These are phyloP conservation scores for Papiliotrema flavescens DNA, from an alignment of 1,284 basidiomycete species.

Conservation along the genomic window DNA sequence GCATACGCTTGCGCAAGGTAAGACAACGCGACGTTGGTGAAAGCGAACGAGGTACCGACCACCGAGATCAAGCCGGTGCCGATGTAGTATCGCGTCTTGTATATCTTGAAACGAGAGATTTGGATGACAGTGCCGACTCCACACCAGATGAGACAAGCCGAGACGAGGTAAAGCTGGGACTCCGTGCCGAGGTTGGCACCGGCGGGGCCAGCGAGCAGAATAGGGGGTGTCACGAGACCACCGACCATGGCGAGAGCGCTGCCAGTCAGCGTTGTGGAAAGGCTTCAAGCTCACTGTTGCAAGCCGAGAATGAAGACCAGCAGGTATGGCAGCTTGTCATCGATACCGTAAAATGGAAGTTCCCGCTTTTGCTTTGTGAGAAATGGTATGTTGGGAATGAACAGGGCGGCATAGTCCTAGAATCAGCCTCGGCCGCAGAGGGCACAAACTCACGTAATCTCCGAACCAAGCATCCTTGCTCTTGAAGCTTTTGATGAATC, in stretches of 20 bases:
- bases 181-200: conserved; percentile 28
- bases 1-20: conserved; percentile 10
- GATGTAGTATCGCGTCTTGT: conserved; percentile 25
- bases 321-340: conserved; percentile 28
- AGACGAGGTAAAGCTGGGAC: conserved; percentile 30
- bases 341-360: conserved; percentile 32
- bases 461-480: conserved; percentile 32
- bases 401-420: conserved; percentile 26
- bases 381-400: conserved; percentile 35
- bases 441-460: conserved; percentile 21
- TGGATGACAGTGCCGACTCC: conserved; percentile 30
- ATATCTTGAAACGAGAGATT: conserved; percentile 20
- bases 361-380: conserved; percentile 20
- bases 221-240: conserved; percentile 30
- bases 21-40: conserved; percentile 26
- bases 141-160: conserved; percentile 33
- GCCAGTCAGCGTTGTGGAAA: too few species aligned
- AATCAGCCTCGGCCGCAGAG: neutral
- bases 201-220: conserved; percentile 25
- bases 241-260: conserved; percentile 31
- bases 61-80: conserved; percentile 35
- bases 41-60: conserved; percentile 31
- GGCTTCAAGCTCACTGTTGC: conserved; percentile 34
- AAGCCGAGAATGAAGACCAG: conserved; percentile 32
- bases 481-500: conserved; percentile 8